Conservation (phyloP, 176 grass and related monocot genomes). For the Metroxylon sagu region DNA sequence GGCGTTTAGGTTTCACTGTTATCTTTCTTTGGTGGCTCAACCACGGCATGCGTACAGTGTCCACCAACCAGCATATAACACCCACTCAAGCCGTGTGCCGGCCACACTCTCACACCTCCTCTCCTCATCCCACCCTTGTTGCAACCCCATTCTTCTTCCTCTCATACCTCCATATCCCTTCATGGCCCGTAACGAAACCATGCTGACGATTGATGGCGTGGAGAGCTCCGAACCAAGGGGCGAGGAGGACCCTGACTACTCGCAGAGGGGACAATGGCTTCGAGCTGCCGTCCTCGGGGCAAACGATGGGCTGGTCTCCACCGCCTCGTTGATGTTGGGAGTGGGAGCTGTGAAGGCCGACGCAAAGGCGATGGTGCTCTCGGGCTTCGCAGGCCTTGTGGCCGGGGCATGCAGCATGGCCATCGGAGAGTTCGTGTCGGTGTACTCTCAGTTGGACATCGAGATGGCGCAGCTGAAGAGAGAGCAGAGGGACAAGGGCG, state of each 20-base stretch:
- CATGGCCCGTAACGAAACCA: constrained; percentile 31
- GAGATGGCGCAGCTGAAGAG: constrained; percentile 41
- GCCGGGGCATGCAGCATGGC: constrained; percentile 44
- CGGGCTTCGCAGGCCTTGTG: constrained; percentile 49
- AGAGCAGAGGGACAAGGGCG: not conserved
- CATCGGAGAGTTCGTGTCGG: constrained; percentile 35
- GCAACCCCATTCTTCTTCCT: not conserved
- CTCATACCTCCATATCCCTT: not conserved
- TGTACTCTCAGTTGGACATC: constrained; percentile 48
- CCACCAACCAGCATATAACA: constrained; percentile 19
- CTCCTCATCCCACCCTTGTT: not conserved
- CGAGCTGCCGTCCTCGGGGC: constrained; percentile 57
- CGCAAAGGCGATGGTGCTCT: constrained; percentile 27
- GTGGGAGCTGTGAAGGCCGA: constrained; percentile 43
- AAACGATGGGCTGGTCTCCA: constrained; percentile 62
- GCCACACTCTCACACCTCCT: constrained; percentile 15
- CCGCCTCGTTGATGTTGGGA: constrained; percentile 53
- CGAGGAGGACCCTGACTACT: constrained; percentile 2
- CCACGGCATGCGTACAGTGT: no score
- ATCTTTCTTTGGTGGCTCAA: no score
- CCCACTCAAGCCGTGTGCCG: constrained; percentile 19
- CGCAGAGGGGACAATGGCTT: constrained; percentile 44
- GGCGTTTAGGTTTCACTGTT: no score
- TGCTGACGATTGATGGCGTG: constrained; percentile 30
- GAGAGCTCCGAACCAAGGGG: not conserved